Evolutionary conservation across 805 yeast genomes (phyloP).

Genomic region (Candida caryicola): DNA sequence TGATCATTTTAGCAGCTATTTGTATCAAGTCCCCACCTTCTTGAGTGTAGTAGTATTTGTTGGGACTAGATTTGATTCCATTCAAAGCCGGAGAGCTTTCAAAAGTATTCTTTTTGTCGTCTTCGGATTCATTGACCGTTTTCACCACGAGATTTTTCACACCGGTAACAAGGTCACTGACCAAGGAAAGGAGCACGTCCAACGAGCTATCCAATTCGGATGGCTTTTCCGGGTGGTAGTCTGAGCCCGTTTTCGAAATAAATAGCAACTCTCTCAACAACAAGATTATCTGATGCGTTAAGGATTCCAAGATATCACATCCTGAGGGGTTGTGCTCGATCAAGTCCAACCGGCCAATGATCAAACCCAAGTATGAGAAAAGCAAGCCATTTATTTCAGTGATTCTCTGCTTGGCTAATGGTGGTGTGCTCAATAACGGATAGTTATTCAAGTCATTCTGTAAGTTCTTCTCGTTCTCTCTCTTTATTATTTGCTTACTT

Average conservation of each 20-base stretch:
- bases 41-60: conserved; percentile 52
- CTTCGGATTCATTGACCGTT: conserved; percentile 43
- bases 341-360: conserved; percentile 74
- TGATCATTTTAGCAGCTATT: conserved; percentile 59
- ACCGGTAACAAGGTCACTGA: conserved; percentile 61
- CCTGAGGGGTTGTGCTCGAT: conserved; percentile 72
- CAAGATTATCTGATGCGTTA: conserved; percentile 67
- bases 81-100: background rate
- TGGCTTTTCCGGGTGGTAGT: conserved; percentile 36
- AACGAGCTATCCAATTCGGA: conserved; percentile 47
- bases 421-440: conserved; percentile 51
- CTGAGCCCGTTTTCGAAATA: conserved; percentile 52
- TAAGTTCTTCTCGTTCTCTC: conserved; percentile 32
- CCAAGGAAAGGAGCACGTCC: conserved; percentile 56
- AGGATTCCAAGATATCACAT: conserved; percentile 61
- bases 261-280: conserved; percentile 61
- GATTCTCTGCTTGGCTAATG: conserved; percentile 59
- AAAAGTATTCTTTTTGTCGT: conserved; percentile 25
- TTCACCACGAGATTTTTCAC: conserved; percentile 61
- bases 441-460: conserved; percentile 40
- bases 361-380: conserved; percentile 59
- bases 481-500: conserved; percentile 44
- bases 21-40: conserved; percentile 68
- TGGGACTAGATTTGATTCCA: background rate
- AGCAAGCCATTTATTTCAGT: conserved; percentile 61